Evolutionary conservation across 371 early-diverging fungal species (phyloP), one percentile per base, ranked within the genome.

Genomic region (Mortierella sp.): DNA sequence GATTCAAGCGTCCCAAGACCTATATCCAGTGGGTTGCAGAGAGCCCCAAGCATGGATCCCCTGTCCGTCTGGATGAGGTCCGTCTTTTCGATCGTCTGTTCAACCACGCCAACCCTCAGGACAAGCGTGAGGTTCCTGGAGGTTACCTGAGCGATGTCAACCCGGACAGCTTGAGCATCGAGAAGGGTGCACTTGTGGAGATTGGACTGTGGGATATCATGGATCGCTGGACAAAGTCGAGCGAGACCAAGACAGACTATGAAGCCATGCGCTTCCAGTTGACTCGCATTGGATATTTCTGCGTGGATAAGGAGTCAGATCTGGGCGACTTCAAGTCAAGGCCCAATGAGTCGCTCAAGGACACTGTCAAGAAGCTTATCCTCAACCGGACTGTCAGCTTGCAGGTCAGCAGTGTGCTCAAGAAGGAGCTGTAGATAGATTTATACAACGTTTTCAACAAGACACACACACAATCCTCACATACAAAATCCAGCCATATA

Each of bases 21-120:
- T 98, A 91, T 82, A 98, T 99, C 82, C 99, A 99, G 79, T 99
- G 99, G 99, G 88, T 99, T 19, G 94, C 94, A 26, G 90, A 94
- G 61, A 90, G 92, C 15, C 86, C 92, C 30, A 82, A 86, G 66
- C 91, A 89, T 66, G 83, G 88, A 31, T 95, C 96, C 6, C 96
- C 98, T 27, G 93, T 96, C 34, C 75, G 81, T 27, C 70, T 95
- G 44, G 88, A 91, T 57, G 95, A 97, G 80, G 83, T 96, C 28
- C 86, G 97, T 51, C 78, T 95, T 46, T 98, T 95, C 84, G 85
- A 87, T 27, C 85, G 89, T 48, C 87, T 99, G 8, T 99, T 99
- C 84, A 84, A 86, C 62, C 98, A 95, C 80, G 85, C 87, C 70
- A 95, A 96, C 83, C 99, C 96, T 46, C 82, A 85, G 57, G 92